phyloP scores from a whole-genome alignment of 495 filamentous ascomycete species.

The Xylaria castorea region DNA sequence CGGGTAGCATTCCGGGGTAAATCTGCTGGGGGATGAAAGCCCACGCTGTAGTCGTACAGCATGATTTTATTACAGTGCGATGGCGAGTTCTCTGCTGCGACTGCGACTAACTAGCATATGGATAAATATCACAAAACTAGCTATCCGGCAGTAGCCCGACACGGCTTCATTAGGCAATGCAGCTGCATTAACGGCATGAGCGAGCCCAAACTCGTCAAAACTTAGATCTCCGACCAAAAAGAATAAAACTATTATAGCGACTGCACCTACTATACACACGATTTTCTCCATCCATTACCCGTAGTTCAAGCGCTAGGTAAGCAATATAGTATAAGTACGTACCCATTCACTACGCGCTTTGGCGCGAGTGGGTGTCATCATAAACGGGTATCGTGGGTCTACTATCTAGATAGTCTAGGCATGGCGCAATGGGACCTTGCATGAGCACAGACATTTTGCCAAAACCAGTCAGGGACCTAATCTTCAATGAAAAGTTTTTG shows the following conservation, averaged over 20 bases:
- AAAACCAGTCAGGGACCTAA: neutral
- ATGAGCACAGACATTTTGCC: conserved; percentile 10
- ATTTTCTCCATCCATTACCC: neutral
- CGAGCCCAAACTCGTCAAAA: neutral
- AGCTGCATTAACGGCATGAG: neutral
- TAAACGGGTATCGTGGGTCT: neutral
- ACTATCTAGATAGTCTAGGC: neutral
- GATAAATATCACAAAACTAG: conserved; percentile 10
- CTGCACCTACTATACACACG: neutral
- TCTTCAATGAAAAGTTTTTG: neutral
- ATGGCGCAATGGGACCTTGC: conserved; percentile 11
- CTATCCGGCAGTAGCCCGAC: conserved; percentile 6
- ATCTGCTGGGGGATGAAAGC: neutral
- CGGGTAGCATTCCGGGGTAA: conserved; percentile 1
- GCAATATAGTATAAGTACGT: neutral
- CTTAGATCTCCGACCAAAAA: too few relatives aligned
- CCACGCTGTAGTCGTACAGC: too few relatives aligned
- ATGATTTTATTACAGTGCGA: neutral
- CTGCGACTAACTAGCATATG: neutral
- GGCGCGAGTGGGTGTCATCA: neutral
- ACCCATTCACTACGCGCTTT: neutral
- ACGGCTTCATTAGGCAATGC: conserved; percentile 5
- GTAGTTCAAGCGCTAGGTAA: neutral
- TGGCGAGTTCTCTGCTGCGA: neutral
- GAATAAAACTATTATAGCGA: too few relatives aligned